Base-by-base conservation (phyloP, 2,329 filamentous ascomycete genomes). In the Pyrenophora seminiperda region DNA sequence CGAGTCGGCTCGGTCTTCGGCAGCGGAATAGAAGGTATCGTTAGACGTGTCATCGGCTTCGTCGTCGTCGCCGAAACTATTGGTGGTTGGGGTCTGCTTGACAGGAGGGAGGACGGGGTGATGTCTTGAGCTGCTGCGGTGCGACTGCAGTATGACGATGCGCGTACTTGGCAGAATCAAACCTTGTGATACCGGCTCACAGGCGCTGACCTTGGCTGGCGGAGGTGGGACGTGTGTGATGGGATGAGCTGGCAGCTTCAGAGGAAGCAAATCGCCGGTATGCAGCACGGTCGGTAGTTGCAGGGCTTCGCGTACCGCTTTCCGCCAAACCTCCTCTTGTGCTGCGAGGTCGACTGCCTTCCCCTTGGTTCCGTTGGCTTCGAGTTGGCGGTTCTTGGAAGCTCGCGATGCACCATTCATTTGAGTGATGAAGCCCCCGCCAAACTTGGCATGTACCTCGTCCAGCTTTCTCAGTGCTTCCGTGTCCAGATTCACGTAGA, bases 121-220 rank as follows among this genome's bases (percentile, higher is more conserved):
- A 73, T 69, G 69, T 80, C 76, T 83, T 86, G 66, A 70, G 79
- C 68, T 58, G 79, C 68, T 58, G 34, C 65, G 68, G 50, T 83
- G 82, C 78, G 79, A 60, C 79, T 83, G 82, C 39, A 89, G 86
- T 17, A 97, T 79, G 18, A 99, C 86, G 49, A 99, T 90, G 64
- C 89, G 91, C 13, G 92, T 99, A 10, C 78, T 82, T 0, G 90
- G 81, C 7, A 86, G 81, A 38, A 99, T 71, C 4, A 94, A 73
- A 7, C 94, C 94, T 73, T 99, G 94, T 5, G 90, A 85, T 13
- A 97, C 91, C 7, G 94, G 94, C 71, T 99, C 94, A 70, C 92
- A 97, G n/a, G 95, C 84, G 39, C 90, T 86, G 53, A 97, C 89
- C 74, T 88, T 91, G 33, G 90, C 94, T 0, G 92, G 91, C 33